These are phyloP conservation scores for Maudiozyma serrabonitensis DNA, from an alignment of 805 yeast genomes.

Conservation along the genomic window DNA sequence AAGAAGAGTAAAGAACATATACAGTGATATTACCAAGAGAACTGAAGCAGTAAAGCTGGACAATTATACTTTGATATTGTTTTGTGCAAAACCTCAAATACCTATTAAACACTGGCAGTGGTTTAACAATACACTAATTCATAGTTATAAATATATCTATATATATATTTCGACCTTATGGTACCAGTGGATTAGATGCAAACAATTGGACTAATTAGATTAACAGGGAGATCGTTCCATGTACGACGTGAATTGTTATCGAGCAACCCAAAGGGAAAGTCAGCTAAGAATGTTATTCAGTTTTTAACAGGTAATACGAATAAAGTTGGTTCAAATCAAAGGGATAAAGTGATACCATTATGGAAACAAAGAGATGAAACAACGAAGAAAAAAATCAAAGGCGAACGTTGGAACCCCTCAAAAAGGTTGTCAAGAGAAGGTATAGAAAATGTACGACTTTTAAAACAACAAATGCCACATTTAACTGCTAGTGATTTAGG, in stretches of 20 bases:
- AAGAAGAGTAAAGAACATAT: no score
- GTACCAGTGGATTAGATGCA: background rate
- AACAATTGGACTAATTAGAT: background rate
- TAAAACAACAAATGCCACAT: slow-evolving; percentile 52
- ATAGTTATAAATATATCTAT: no score
- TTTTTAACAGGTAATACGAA: background rate
- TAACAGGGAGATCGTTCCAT: background rate
- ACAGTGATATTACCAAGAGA: no score
- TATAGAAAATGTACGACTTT: slow-evolving; percentile 51
- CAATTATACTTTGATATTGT: no score
- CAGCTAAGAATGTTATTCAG: background rate
- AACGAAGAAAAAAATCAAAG: slow-evolving; percentile 48
- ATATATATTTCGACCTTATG: no score
- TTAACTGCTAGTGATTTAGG: slow-evolving; percentile 51
- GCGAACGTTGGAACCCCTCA: slow-evolving; percentile 54
- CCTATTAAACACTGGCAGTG: no score
- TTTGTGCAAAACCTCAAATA: no score
- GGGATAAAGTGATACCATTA: slow-evolving; percentile 35
- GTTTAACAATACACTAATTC: no score
- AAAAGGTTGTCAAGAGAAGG: slow-evolving; percentile 58
- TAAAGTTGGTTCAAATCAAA: slow-evolving; percentile 4
- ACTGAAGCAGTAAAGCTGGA: no score
- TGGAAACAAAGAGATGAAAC: slow-evolving; percentile 69
- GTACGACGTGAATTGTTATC: background rate
- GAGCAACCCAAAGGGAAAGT: background rate